phyloP scores from a whole-genome alignment of 192 early-diverging fungal genomes.

The Martensiomyces pterosporus region DNA sequence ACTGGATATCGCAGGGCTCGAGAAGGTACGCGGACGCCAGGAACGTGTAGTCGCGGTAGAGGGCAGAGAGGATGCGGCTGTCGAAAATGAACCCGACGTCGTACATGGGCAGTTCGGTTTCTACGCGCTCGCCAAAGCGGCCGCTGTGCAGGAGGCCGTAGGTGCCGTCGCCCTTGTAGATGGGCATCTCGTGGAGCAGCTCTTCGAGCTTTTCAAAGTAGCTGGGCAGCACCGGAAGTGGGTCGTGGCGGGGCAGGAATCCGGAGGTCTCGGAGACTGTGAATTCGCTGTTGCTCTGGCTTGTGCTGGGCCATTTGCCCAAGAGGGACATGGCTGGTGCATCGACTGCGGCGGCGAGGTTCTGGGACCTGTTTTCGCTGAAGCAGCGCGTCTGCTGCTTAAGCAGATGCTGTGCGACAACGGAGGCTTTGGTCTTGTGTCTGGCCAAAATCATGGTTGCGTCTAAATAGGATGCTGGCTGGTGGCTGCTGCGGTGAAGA shows the following conservation, averaged over 20 bases:
- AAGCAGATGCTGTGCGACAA: no score
- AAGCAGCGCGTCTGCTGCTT: no score
- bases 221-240: constrained; percentile 62
- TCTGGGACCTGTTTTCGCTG: no score
- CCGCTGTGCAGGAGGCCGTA: constrained; percentile 75
- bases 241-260: constrained; percentile 63
- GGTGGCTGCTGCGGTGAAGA: no score
- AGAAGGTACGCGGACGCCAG: constrained; percentile 82
- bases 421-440: no score
- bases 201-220: constrained; percentile 67
- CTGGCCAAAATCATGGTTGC: no score
- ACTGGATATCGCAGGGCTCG: constrained; percentile 84
- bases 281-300: constrained; percentile 33
- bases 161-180: constrained; percentile 61
- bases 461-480: no score
- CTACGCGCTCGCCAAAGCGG: constrained; percentile 72
- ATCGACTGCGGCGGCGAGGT: no score
- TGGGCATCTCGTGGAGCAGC: constrained; percentile 74
- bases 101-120: constrained; percentile 64
- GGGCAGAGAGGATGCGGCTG: constrained; percentile 63
- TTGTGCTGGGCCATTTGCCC: neutral
- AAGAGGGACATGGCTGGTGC: neutral
- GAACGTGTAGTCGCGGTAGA: constrained; percentile 87
- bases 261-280: constrained; percentile 47
- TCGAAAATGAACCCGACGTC: constrained; percentile 71